These are phyloP conservation scores for Musa balbisiana DNA, from an alignment of 202 grass and related monocot species.

Conservation along the genomic window DNA sequence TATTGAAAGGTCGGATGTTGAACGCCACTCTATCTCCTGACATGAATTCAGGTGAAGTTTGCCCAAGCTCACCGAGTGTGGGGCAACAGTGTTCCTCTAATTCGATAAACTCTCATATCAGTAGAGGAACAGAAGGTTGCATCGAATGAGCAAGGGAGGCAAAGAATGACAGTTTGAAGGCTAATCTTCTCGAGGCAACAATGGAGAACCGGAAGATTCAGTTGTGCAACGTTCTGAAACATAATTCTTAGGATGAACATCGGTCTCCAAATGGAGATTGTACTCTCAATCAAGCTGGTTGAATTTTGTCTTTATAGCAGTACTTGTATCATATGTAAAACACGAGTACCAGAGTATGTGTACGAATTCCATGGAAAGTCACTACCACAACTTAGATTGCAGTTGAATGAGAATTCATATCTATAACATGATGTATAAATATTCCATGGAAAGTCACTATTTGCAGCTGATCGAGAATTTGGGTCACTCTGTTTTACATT, in stretches of 20 bases:
- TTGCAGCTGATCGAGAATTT: too few species aligned
- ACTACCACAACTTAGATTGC: too few species aligned
- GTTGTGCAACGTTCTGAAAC: background rate
- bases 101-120: background rate
- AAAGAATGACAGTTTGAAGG: background rate
- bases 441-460: too few species aligned
- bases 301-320: too few species aligned
- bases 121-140: background rate
- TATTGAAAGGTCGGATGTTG: background rate
- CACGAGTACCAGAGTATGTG: background rate
- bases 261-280: too few species aligned
- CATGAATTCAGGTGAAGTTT: conserved; percentile 1
- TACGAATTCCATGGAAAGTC: too few species aligned
- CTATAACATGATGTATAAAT: too few species aligned
- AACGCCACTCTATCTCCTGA: background rate
- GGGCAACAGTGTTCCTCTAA: background rate
- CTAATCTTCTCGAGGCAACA: background rate
- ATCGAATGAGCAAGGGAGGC: background rate
- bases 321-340: background rate
- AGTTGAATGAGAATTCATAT: too few species aligned
- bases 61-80: background rate
- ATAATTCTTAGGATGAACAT: background rate
- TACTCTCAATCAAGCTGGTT: too few species aligned
- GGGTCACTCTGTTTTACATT: too few species aligned
- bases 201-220: background rate